Percentiles rank a stretch among this genome's conserved stretches.
These are phyloP conservation scores for Prunus armeniaca DNA, from an alignment of 306 rosid genomes.

Conservation along the genomic window DNA sequence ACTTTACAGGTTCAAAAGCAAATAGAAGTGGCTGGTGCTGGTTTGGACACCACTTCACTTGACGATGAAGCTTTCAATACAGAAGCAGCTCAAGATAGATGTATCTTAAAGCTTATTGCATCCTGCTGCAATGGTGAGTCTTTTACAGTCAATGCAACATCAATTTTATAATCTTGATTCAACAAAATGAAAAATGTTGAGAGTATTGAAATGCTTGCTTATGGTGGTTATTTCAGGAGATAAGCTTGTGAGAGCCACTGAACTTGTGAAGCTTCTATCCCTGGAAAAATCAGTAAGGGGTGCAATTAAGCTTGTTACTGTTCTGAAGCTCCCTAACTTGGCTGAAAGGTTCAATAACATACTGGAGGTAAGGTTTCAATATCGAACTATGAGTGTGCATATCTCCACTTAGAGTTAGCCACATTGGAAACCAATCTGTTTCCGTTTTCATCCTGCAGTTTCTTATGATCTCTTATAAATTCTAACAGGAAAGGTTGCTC, in stretches of 20 bases:
- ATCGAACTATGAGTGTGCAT: neutral
- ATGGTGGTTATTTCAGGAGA: constrained; percentile 61
- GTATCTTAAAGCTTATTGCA: constrained; percentile 86
- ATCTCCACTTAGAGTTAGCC: neutral
- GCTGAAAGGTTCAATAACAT: constrained; percentile 86
- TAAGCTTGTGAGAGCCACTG: constrained; percentile 88
- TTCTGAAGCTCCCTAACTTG: constrained; percentile 84
- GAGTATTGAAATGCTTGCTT: neutral
- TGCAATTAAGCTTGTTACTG: constrained; percentile 89
- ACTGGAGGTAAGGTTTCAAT: constrained; percentile 60
- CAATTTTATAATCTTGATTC: constrained; percentile 17
- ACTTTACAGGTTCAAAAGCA: constrained; percentile 64
- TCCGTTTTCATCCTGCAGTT: constrained; percentile 16
- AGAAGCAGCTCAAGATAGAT: constrained; percentile 95
- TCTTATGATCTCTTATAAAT: constrained; percentile 10
- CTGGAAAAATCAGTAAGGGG: constrained; percentile 87
- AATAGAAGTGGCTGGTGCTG: constrained; percentile 64
- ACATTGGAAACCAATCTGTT: neutral
- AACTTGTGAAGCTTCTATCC: constrained; percentile 79
- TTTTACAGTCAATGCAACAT: neutral
- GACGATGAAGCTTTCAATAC: constrained; percentile 80
- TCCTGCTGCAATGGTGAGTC: constrained; percentile 89
- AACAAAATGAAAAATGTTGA: neutral
- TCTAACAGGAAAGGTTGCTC: constrained; percentile 68
- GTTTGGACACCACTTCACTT: constrained; percentile 58